These are phyloP conservation scores for Fomitopsis schrenkii DNA, from an alignment of 1,284 basidiomycete genomes.

Conservation along the genomic window DNA sequence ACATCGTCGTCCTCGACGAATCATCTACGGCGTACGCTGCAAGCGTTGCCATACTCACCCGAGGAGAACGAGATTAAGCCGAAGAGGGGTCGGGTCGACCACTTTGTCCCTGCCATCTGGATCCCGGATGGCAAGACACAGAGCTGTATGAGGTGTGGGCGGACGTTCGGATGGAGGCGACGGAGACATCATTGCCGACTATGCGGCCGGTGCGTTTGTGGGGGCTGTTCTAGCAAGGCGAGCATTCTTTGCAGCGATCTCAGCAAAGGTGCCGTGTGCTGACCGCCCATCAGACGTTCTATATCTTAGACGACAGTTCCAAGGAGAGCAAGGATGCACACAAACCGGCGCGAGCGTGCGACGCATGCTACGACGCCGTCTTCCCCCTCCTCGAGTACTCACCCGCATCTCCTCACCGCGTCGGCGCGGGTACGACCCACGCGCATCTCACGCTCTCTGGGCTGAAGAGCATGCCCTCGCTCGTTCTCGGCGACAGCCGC, in stretches of 20 bases:
- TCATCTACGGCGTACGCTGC: conserved; percentile 66
- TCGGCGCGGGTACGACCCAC: conserved; percentile 23
- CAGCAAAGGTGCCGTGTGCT: not conserved
- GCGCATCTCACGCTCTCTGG: conserved; percentile 41
- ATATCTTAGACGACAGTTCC: conserved; percentile 55
- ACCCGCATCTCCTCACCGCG: conserved; percentile 8
- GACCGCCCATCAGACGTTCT: conserved; percentile 58
- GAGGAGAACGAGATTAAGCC: conserved; percentile 39
- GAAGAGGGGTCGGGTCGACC: conserved; percentile 64
- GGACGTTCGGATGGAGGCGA: conserved; percentile 76
- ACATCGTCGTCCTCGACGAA: conserved; percentile 71
- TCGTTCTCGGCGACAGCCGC: conserved; percentile 34
- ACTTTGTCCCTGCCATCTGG: conserved; percentile 92
- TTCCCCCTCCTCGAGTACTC: conserved; percentile 60
- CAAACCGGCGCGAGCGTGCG: conserved; percentile 78
- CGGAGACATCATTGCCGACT: conserved; percentile 88
- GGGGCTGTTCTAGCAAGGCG: conserved; percentile 76
- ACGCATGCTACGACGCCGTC: conserved; percentile 81
- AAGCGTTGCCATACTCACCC: conserved; percentile 67
- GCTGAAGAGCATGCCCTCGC: conserved; percentile 44
- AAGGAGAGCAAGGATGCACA: conserved; percentile 41
- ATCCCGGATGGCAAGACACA: conserved; percentile 82
- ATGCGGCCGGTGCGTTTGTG: conserved; percentile 87
- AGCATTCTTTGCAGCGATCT: conserved; percentile 18
- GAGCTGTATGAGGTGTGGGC: conserved; percentile 80